These are phyloP conservation scores for Bonia amplexicaulis DNA, from an alignment of 176 grass and related monocot genomes.

Conservation along the genomic window DNA sequence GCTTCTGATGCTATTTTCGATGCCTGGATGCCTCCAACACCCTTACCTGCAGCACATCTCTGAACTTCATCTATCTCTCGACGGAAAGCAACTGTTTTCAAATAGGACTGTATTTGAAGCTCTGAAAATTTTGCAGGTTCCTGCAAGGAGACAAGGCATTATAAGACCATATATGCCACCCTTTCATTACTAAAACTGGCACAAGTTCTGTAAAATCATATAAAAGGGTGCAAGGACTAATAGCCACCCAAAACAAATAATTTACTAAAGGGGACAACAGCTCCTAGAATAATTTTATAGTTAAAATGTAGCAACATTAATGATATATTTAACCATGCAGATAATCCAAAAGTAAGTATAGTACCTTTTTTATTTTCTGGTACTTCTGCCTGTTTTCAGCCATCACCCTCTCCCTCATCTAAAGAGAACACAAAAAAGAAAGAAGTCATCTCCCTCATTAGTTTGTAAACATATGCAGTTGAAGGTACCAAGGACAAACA, in stretches of 20 bases:
- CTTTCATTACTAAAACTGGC: background rate
- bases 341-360: conserved; percentile 1
- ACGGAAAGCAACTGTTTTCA: conserved; percentile 96
- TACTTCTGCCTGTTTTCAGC: conserved; percentile 98
- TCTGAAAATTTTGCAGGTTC: conserved; percentile 92
- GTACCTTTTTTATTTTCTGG: conserved; percentile 94
- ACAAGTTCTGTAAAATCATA: background rate
- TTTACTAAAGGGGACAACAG: background rate
- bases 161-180: background rate
- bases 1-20: conserved; percentile 93
- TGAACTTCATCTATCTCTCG: conserved; percentile 91
- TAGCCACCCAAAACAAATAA: background rate
- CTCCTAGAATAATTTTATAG: background rate
- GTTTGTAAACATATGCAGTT: background rate
- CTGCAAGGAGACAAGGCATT: conserved; percentile 39
- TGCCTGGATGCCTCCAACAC: conserved; percentile 78
- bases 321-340: conserved; percentile 25
- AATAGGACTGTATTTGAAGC: conserved; percentile 97
- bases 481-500: conserved; percentile 10
- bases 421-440: conserved; percentile 35
- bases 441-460: background rate
- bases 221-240: background rate
- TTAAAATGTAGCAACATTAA: background rate
- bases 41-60: conserved; percentile 63
- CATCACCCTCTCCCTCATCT: conserved; percentile 98